Percentiles rank a stretch among this genome's conserved stretches.
These are phyloP conservation scores for Cairneyella variabilis DNA, from an alignment of 495 filamentous ascomycete species.

Conservation along the genomic window DNA sequence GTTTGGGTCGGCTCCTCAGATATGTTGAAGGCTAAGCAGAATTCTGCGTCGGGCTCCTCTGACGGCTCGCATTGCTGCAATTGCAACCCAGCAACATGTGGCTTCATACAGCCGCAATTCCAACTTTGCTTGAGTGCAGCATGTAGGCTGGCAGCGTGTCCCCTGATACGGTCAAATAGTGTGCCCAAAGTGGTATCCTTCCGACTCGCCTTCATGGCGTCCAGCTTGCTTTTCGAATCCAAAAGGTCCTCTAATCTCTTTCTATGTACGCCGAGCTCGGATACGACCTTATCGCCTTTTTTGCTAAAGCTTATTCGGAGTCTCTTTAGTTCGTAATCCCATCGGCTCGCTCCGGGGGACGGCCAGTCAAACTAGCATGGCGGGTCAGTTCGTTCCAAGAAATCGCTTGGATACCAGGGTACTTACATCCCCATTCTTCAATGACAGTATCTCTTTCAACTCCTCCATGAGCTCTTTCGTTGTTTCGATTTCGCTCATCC, in stretches of 20 bases:
- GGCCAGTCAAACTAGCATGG: constrained; percentile 6
- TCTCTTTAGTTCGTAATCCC: constrained; percentile 22
- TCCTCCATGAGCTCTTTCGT: constrained; percentile 15
- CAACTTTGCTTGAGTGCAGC: constrained; percentile 16
- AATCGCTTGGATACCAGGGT: not conserved
- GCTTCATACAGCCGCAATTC: constrained; percentile 16
- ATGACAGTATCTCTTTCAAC: constrained; percentile 6
- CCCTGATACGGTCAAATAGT: constrained; percentile 18
- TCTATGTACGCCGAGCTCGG: constrained; percentile 12
- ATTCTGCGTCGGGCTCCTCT: constrained; percentile 1
- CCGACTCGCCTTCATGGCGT: constrained; percentile 9
- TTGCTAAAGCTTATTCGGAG: constrained; percentile 21
- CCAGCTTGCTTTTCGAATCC: constrained; percentile 16
- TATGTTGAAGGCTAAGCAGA: constrained; percentile 13
- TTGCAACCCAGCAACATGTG: constrained; percentile 9
- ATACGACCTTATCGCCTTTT: constrained; percentile 2
- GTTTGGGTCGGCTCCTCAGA: not conserved
- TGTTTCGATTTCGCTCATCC: constrained; percentile 5
- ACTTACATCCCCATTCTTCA: constrained; percentile 19
- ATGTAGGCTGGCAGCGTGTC: constrained; percentile 17
- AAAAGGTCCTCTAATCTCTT: constrained; percentile 12
- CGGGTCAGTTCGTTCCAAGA: not conserved
- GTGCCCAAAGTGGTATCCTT: constrained; percentile 17
- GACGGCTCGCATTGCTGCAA: no score
- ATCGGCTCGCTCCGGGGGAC: constrained; percentile 6